Evolutionary conservation across 768 basidiomycete genomes (phyloP).

Genomic region (Leccinum boreale): DNA sequence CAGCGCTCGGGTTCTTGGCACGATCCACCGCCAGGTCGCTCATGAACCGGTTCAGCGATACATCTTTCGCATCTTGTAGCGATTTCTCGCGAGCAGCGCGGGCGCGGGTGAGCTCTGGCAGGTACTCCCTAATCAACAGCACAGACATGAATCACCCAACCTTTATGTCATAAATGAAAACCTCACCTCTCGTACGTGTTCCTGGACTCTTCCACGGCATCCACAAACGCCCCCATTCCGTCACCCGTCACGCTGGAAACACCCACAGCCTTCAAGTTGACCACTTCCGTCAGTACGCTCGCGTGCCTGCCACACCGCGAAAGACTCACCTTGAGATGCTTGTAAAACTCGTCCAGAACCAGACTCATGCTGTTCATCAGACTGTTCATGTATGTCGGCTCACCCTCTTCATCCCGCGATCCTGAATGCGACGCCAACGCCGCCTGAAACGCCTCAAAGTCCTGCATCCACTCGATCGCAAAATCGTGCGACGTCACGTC

Average conservation of each 20-base stretch:
- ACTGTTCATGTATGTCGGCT: constrained; percentile 97
- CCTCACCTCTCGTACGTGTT: constrained; percentile 85
- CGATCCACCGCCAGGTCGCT: constrained; percentile 76
- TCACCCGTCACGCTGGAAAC: constrained; percentile 96
- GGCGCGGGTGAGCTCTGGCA: constrained; percentile 82
- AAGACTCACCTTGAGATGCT: constrained; percentile 76
- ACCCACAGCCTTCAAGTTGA: constrained; percentile 92
- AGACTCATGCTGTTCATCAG: constrained; percentile 99
- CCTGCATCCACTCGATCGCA: constrained; percentile 96
- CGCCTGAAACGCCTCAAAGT: constrained; percentile 93
- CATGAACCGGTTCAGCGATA: constrained; percentile 76
- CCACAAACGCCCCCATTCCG: constrained; percentile 88
- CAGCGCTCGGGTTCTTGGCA: constrained; percentile 55
- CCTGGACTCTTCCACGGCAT: constrained; percentile 84
- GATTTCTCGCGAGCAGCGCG: constrained; percentile 60
- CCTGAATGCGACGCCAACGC: constrained; percentile 74
- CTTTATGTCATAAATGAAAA: neutral
- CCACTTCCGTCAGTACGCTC: neutral
- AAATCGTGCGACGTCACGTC: constrained; percentile 89
- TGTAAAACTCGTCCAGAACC: constrained; percentile 97
- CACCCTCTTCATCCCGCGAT: constrained; percentile 74
- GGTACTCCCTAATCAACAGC: constrained; percentile 65
- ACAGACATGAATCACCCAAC: constrained; percentile 2
- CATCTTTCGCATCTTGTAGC: constrained; percentile 64
- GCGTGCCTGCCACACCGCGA: neutral